A percentile compares a stretch with the other conserved stretches of the same genome.
Evolutionary conservation across 2,329 filamentous ascomycete species (phyloP).

Genomic region (Penicillium sp.): DNA sequence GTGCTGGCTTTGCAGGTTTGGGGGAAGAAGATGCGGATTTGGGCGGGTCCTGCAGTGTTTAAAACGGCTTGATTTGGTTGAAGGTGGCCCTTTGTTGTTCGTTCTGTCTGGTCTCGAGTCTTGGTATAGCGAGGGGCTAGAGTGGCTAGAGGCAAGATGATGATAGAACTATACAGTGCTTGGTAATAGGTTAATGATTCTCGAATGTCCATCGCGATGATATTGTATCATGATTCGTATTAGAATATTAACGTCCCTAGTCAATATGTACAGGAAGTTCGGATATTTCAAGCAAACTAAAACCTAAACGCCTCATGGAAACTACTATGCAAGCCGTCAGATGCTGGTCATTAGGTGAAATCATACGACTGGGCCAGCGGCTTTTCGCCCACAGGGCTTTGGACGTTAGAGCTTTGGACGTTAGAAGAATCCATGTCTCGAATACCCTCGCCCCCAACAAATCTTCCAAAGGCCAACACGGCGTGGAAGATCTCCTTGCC

Average conservation of each 20-base stretch:
- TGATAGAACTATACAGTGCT: too few relatives aligned
- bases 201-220: not conserved
- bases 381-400: conserved; percentile 1
- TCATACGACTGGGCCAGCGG: conserved; percentile 7
- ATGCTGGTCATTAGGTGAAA: not conserved
- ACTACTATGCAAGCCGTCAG: not conserved
- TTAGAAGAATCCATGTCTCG: not conserved
- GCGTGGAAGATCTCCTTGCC: conserved; percentile 83
- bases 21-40: conserved; percentile 36
- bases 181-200: not conserved
- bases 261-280: conserved; percentile 8
- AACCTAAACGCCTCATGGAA: conserved; percentile 5
- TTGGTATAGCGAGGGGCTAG: too few relatives aligned
- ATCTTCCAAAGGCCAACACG: conserved; percentile 77
- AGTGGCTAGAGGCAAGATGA: too few relatives aligned
- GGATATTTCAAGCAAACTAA: not conserved
- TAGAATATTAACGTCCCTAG: not conserved
- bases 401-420: not conserved
- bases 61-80: conserved; percentile 8
- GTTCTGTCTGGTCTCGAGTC: too few relatives aligned
- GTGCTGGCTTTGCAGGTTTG: conserved; percentile 34
- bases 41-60: conserved; percentile 10
- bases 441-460: conserved; percentile 33
- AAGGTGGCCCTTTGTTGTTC: too few relatives aligned
- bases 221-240: not conserved